Conservation (phyloP, 305 asterid species). For the Fraxinus baroniana region DNA sequence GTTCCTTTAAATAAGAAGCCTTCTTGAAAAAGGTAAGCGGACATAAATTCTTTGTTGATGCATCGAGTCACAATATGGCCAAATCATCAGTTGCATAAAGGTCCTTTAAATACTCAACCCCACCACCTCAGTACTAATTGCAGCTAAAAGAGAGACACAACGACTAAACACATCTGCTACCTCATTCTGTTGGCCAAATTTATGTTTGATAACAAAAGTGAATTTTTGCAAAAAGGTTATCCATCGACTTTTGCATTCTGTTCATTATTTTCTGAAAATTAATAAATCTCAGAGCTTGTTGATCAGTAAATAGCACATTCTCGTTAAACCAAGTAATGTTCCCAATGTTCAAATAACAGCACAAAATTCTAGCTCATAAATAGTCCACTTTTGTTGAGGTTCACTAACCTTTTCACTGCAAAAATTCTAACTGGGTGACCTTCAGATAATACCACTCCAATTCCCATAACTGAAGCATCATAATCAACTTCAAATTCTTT, state of each 20-base stretch:
- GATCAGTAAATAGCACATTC: slow-evolving; percentile 10
- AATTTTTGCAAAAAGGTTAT: not conserved
- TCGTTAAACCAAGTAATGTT: slow-evolving; percentile 1
- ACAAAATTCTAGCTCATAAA: slow-evolving; percentile 17
- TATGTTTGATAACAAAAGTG: not conserved
- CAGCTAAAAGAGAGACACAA: not conserved
- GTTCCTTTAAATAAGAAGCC: not conserved
- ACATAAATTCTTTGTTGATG: not conserved
- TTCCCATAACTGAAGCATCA: not conserved
- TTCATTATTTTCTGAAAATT: slow-evolving; percentile 6
- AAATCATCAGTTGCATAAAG: not conserved
- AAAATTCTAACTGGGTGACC: not conserved
- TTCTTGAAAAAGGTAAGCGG: not conserved
- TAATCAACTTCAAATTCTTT: not conserved
- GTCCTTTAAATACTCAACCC: not conserved
- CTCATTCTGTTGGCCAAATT: not conserved
- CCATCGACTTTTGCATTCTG: slow-evolving; percentile 6
- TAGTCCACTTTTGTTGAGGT: not conserved
- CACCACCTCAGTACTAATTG: not conserved
- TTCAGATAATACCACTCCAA: slow-evolving; percentile 11
- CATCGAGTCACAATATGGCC: not conserved
- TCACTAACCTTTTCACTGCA: slow-evolving; percentile 1
- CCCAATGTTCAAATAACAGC: slow-evolving; percentile 11
- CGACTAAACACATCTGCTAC: slow-evolving; percentile 12
- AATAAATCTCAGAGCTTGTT: slow-evolving; percentile 14